Evolutionary conservation across 352 stramenopile species (phyloP).

Genomic region (Globisporangium perplexum): DNA sequence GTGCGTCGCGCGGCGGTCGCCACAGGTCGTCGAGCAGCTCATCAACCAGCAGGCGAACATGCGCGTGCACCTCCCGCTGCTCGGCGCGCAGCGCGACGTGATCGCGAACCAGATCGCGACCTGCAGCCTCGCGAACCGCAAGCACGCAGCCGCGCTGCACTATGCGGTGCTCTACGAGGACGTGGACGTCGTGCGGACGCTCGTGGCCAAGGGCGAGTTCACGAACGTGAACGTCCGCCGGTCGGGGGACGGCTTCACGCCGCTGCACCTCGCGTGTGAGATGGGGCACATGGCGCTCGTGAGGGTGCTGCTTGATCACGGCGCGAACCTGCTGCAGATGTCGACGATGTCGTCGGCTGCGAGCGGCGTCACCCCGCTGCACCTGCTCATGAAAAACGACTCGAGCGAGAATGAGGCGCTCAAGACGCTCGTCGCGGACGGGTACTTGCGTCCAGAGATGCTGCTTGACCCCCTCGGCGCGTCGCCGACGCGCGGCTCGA

Average conservation of each 20-base stretch:
- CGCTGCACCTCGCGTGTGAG: constrained; percentile 58
- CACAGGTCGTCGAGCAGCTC: constrained; percentile 33
- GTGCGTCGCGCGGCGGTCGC: constrained; percentile 37
- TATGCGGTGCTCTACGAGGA: constrained; percentile 68
- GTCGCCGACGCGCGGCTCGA: neutral
- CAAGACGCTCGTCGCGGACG: constrained; percentile 29
- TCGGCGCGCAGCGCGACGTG: constrained; percentile 15
- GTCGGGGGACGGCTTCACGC: constrained; percentile 58
- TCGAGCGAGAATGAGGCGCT: constrained; percentile 37
- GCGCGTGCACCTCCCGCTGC: constrained; percentile 48
- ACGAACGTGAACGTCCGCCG: constrained; percentile 54
- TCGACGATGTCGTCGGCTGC: constrained; percentile 34
- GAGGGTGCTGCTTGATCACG: constrained; percentile 40
- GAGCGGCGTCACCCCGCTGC: constrained; percentile 37
- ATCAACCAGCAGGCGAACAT: constrained; percentile 50
- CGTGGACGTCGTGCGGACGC: constrained; percentile 23
- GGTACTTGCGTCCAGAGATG: constrained; percentile 37
- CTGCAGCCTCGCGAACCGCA: constrained; percentile 22
- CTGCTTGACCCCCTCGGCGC: constrained; percentile 27
- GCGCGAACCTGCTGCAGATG: constrained; percentile 41
- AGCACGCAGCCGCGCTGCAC: constrained; percentile 51
- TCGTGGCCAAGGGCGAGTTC: constrained; percentile 24
- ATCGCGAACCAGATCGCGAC: constrained; percentile 15
- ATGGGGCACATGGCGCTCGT: constrained; percentile 45
- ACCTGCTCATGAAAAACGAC: constrained; percentile 49